phyloP scores from a whole-genome alignment of 805 yeast genomes.

The Sugiyamaella smithiae region DNA sequence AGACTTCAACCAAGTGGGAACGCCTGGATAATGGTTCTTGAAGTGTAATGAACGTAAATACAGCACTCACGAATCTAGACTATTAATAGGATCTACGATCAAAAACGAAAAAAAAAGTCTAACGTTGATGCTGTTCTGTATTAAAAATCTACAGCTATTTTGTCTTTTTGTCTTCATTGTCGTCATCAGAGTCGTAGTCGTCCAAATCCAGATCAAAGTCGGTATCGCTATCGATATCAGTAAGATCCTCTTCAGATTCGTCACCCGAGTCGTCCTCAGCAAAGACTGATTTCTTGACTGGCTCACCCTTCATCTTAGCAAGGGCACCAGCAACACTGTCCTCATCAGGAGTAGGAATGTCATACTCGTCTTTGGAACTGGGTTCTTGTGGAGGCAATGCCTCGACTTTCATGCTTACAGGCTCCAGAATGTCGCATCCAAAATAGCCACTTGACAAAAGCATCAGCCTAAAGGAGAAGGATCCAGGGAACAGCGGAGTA shows the following conservation, averaged over 20 bases:
- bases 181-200: conserved; percentile 18
- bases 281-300: conserved; percentile 43
- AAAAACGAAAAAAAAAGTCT: background rate
- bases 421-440: conserved; percentile 74
- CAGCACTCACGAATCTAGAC: background rate
- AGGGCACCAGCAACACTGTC: conserved; percentile 73
- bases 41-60: background rate
- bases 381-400: conserved; percentile 45
- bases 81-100: background rate
- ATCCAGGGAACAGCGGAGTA: conserved; percentile 71
- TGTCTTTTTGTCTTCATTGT: conserved; percentile 9
- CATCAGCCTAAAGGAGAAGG: conserved; percentile 63
- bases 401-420: conserved; percentile 67
- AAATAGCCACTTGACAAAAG: conserved; percentile 74
- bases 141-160: background rate
- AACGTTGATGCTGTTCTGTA: background rate
- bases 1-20: conserved; percentile 44
- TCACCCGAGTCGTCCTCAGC: conserved; percentile 41
- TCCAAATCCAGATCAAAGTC: conserved; percentile 51
- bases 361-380: conserved; percentile 44
- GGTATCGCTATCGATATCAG: conserved; percentile 62
- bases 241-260: conserved; percentile 45
- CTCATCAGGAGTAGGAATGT: conserved; percentile 69
- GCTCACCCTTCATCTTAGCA: conserved; percentile 60
- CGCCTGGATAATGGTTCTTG: conserved; percentile 36